phyloP scores from a whole-genome alignment of 2,329 filamentous ascomycete genomes.

The Phoma herbarum region DNA sequence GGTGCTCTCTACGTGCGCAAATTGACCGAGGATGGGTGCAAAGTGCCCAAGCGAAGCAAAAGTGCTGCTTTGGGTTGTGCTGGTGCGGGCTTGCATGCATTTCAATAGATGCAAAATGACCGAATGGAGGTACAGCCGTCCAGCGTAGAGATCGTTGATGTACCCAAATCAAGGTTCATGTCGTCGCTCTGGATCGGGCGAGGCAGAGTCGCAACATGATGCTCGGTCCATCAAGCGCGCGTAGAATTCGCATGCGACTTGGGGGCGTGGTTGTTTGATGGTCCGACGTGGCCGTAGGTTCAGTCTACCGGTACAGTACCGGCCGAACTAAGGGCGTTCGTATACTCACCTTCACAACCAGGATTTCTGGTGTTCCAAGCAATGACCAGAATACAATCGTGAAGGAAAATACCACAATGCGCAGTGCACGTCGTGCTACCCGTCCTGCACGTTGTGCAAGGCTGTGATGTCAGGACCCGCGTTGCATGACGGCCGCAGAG shows the following conservation, averaged over 20 bases:
- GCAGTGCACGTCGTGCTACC: neutral
- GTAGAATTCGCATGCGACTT: neutral
- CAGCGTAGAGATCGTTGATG: too few relatives aligned
- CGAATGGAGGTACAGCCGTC: neutral
- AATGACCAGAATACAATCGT: neutral
- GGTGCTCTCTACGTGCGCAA: too few relatives aligned
- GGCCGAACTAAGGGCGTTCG: neutral
- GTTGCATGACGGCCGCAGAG: slow-evolving; percentile 22
- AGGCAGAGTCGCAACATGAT: neutral
- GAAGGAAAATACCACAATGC: neutral
- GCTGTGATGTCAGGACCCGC: slow-evolving; percentile 9
- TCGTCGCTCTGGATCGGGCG: neutral
- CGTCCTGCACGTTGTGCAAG: neutral
- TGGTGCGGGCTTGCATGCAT: neutral
- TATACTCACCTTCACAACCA: neutral
- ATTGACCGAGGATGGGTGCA: too few relatives aligned
- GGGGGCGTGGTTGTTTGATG: neutral
- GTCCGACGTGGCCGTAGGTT: neutral
- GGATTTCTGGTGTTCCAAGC: neutral
- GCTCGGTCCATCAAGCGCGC: neutral
- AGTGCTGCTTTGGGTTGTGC: neutral
- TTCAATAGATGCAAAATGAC: slow-evolving; percentile 6
- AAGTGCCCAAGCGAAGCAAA: too few relatives aligned
- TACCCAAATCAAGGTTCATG: too few relatives aligned
- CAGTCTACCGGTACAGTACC: neutral